Base-by-base conservation (phyloP, 2,329 filamentous ascomycete genomes). In the Colletotrichum higginsianum region DNA sequence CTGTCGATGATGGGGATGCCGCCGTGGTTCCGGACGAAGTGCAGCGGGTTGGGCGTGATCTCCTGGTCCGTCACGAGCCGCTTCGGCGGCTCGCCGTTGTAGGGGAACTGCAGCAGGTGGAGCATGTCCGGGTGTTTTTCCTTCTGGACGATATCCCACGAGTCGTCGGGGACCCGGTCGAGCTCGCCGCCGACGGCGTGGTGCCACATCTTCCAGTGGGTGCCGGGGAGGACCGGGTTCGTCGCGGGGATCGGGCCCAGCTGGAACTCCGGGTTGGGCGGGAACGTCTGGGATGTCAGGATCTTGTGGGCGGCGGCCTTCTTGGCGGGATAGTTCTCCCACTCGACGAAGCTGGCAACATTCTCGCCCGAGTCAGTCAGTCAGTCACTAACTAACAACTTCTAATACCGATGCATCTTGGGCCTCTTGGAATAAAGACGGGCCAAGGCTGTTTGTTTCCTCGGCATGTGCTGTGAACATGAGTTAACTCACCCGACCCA, bases 21-120 rank as follows among this genome's bases (percentile, higher is more conserved):
- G 12, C 92, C 91, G 73, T 94, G 92, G 71, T 94, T 94, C 9
- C 92, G 85, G 0, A 94, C 89, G 74, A 93, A 94, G 74, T 91
- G 88, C 2, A 80, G 75, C 0, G 75, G 58, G 72, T 93, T 94
- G 0, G 86, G 82, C 0, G 92, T 94, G 49, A 93, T 85, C 0
- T 87, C 84, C 18, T 85, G 85, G 0, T 86, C 85, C 0, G 80
- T 81, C 4, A 90, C 85, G 0, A 92, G 82, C 2, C 87, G 84
- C 73, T 91, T 87, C 0, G 89, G 89, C 0, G 89, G 86, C 72
- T 92, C 90, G 0, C 89, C 89, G 49, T 91, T 91, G 78, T 91
- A 91, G 0, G 90, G 90, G 70, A 91, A 91, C 66, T 91, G 86
- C 0, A 91, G 80, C 0, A 91, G 81, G 74, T 91, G 89, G 1